Evolutionary conservation across 1,284 basidiomycete species (phyloP), one percentile per base, ranked within the genome.

Genomic region (Hypsizygus ulmarius): DNA sequence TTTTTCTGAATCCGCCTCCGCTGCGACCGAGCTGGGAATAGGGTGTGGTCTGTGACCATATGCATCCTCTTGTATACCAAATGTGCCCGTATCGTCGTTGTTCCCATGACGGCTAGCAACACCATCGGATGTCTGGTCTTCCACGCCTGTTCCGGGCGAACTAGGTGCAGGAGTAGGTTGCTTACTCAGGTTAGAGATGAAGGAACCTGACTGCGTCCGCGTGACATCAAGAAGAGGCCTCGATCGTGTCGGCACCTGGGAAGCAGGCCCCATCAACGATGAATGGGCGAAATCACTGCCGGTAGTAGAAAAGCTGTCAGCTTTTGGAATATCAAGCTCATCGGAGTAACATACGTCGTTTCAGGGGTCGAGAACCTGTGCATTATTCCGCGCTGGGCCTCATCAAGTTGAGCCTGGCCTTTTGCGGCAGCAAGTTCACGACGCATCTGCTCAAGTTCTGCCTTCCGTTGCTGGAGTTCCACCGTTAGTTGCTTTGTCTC

Each of bases 111-210:
- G 34, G 9, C 12, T 39, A 27, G 11, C 39, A 2, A 16, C 10
- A 5, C 12, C 29, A 21, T 43, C 39, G 27, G 25, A 10, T 29
- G 45, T 25, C 12, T n/a, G 15, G 4, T 43, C 45, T 2, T 46
- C 54, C 28, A 57, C 44, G 40, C 56, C 38, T 39, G 55, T 46
- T 21, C 57, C 67, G 14, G 59, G 61, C 27, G 66, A 64, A 50
- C 69, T 74, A 27, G 74, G 75, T 14, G 73, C 73, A 40, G 76
- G 77, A 2, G 76, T 78, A 5, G 76, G 76, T 16, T 66, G 74
- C 55, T 72, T 74, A 62, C 73, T 77, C 15, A 74, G 43, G 29
- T 67, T 58, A 32, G 72, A 67, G 44, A 78, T 77, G 39, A 69
- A 59, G 3, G 78, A 74, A 4, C 77, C 76, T 8, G 76, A 77